Conservation (phyloP, 768 basidiomycete genomes). For the Tylopilus felleus region DNA sequence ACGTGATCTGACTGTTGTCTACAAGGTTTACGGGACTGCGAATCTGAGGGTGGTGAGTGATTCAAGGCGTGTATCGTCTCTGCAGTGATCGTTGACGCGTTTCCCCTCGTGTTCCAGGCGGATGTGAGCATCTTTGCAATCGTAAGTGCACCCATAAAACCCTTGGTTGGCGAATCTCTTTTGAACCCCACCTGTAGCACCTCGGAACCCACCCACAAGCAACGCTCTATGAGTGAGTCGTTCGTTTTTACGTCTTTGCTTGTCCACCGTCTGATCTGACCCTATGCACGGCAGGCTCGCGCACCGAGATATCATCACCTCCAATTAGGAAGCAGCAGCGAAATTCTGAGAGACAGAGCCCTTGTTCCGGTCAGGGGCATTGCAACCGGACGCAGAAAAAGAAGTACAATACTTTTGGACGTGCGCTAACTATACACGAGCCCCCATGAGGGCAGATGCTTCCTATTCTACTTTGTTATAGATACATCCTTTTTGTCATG, state of each 20-base stretch:
- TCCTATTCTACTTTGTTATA: not conserved
- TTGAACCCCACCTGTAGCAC: conserved; percentile 3
- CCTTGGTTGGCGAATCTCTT: not conserved
- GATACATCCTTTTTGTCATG: conserved; percentile 1
- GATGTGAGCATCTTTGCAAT: conserved; percentile 19
- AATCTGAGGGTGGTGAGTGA: conserved; percentile 13
- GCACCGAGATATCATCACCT: conserved; percentile 7
- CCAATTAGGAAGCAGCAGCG: not conserved
- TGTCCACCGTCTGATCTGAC: not conserved
- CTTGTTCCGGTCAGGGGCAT: not conserved
- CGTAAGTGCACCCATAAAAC: not conserved
- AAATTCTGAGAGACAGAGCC: not conserved
- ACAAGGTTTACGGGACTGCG: conserved; percentile 15
- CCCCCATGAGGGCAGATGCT: not conserved
- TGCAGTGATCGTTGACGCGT: not conserved
- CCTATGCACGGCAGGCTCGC: conserved; percentile 2
- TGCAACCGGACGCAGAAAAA: not conserved
- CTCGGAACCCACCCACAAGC: conserved; percentile 18
- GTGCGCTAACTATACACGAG: not conserved
- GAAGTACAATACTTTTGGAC: not conserved
- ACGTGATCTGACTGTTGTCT: not conserved
- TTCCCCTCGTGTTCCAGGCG: conserved; percentile 5
- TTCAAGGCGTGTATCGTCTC: not conserved
- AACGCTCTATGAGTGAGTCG: conserved; percentile 17
- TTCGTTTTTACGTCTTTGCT: not conserved